Evolutionary conservation across 192 early-diverging fungal genomes (phyloP).

Genomic region (Lunasporangiospora selenospora): DNA sequence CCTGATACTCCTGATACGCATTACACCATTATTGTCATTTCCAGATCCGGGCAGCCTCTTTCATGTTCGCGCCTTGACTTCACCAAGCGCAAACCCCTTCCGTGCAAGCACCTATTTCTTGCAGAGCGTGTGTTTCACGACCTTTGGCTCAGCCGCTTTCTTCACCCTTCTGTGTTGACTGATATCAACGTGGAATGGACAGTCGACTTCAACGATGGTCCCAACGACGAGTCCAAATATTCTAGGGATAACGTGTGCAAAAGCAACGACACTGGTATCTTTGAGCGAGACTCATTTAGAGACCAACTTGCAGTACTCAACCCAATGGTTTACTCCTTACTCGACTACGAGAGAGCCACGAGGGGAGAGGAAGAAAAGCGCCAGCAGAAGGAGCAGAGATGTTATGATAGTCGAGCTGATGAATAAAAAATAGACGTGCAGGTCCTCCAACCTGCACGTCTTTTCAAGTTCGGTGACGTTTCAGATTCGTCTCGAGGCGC

Average conservation of each 20-base stretch:
- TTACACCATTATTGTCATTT: conserved; percentile 6
- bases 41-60: conserved; percentile 9
- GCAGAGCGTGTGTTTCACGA: conserved; percentile 15
- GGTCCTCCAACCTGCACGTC: no score
- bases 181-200: background rate
- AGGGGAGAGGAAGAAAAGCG: conserved; percentile 2
- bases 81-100: conserved; percentile 5
- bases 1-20: conserved; percentile 6
- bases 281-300: conserved; percentile 9
- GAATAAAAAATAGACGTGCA: conserved; percentile 3
- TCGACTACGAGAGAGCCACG: conserved; percentile 13
- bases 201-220: background rate
- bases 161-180: conserved; percentile 2
- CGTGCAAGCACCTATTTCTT: conserved; percentile 18
- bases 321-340: conserved; percentile 1
- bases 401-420: conserved; percentile 1
- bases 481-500: no score
- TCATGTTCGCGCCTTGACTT: conserved; percentile 13
- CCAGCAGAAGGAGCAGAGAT: conserved; percentile 1
- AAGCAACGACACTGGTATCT: background rate
- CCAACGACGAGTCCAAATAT: conserved; percentile 5
- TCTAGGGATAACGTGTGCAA: background rate
- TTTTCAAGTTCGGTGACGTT: no score
- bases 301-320: conserved; percentile 5
- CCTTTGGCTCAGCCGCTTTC: conserved; percentile 17